A percentile compares a stretch with the other conserved stretches of the same genome.
These are phyloP conservation scores for Phoma sp. DNA, from an alignment of 2,329 filamentous ascomycete genomes.

Conservation along the genomic window DNA sequence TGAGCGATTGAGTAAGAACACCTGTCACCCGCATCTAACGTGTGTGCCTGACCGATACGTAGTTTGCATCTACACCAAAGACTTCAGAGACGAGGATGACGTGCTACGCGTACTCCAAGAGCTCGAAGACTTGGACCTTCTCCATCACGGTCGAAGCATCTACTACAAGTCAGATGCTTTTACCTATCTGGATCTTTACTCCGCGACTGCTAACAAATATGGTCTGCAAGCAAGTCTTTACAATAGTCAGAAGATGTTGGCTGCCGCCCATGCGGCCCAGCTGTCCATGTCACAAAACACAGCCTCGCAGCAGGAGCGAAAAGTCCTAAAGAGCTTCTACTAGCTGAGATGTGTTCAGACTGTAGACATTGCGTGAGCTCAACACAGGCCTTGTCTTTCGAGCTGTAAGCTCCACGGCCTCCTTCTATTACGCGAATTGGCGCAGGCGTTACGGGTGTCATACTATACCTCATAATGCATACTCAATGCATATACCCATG, in stretches of 20 bases:
- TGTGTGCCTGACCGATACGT: not conserved
- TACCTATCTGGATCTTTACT: slow-evolving; percentile 52
- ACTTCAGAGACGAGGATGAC: slow-evolving; percentile 74
- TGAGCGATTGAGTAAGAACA: slow-evolving; percentile 56
- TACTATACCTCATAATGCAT: no score
- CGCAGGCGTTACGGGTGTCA: no score
- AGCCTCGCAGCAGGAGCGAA: slow-evolving; percentile 11
- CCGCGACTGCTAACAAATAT: slow-evolving; percentile 46
- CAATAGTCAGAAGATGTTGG: slow-evolving; percentile 48
- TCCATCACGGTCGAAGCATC: slow-evolving; percentile 59
- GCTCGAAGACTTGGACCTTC: slow-evolving; percentile 63
- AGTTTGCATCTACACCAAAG: slow-evolving; percentile 74
- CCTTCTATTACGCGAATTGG: no score
- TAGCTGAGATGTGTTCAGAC: not conserved
- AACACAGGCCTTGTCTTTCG: no score
- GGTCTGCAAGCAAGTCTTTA: slow-evolving; percentile 53
- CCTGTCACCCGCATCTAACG: not conserved
- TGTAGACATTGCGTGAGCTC: no score
- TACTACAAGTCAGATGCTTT: slow-evolving; percentile 79
- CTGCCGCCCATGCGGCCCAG: slow-evolving; percentile 16
- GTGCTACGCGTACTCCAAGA: slow-evolving; percentile 70
- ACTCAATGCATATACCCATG: no score
- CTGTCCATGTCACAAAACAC: slow-evolving; percentile 11
- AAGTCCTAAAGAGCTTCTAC: slow-evolving; percentile 11
- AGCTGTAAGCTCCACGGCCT: no score